Conservation (phyloP, 106 monocot genomes). For the Narthecium ossifragum region DNA sequence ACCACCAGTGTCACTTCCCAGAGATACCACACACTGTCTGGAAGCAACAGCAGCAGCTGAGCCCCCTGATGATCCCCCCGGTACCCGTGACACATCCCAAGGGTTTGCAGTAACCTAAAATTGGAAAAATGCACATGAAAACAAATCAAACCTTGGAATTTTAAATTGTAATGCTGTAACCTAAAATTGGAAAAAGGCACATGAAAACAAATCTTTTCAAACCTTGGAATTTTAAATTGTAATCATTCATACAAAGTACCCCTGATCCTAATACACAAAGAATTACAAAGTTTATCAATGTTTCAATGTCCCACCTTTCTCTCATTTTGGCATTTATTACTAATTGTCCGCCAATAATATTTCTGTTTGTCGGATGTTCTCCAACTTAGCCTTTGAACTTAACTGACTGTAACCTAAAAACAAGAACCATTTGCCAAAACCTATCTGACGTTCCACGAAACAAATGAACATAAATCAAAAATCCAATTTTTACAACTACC, state of each 20-base stretch:
- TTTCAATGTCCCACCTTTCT: no score
- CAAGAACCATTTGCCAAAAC: not conserved
- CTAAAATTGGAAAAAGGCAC: slow-evolving; percentile 25
- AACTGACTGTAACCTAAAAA: no score
- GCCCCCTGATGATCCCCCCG: slow-evolving; percentile 96
- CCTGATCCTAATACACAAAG: no score
- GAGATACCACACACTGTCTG: slow-evolving; percentile 76
- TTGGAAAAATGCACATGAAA: not conserved
- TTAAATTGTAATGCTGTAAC: slow-evolving; percentile 46
- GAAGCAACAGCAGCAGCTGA: slow-evolving; percentile 94
- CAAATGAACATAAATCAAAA: no score
- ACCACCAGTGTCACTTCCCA: slow-evolving; percentile 95
- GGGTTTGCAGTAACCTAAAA: slow-evolving; percentile 89
- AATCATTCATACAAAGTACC: no score
- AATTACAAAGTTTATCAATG: no score
- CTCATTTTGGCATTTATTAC: no score
- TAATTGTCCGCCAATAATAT: no score
- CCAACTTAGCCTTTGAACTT: no score
- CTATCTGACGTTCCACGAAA: no score
- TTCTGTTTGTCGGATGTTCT: no score
- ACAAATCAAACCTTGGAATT: not conserved
- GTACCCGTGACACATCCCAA: slow-evolving; percentile 93
- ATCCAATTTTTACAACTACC: no score
- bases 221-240: not conserved
- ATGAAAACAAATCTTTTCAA: not conserved